A percentile compares a stretch with the other conserved stretches of the same genome.
phyloP scores from a whole-genome alignment of 2,329 filamentous ascomycete genomes.

The Aureobasidium sp. region DNA sequence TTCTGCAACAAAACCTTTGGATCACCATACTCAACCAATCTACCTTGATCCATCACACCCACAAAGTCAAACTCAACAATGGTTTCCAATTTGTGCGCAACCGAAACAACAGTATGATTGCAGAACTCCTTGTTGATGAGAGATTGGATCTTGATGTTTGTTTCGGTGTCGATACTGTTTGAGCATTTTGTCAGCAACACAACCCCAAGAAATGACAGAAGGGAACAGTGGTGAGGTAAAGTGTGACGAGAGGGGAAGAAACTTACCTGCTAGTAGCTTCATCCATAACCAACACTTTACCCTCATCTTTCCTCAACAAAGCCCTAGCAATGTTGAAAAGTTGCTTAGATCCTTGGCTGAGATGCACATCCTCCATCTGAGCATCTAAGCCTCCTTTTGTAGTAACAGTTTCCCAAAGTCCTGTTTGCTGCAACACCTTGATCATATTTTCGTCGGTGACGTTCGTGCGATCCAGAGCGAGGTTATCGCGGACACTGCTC shows the following conservation, averaged over 20 bases:
- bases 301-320: conserved; percentile 27
- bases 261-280: conserved; percentile 18
- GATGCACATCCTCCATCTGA: conserved; percentile 24
- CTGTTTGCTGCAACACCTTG: conserved; percentile 36
- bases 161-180: neutral
- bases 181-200: neutral
- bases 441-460: conserved; percentile 32
- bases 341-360: conserved; percentile 42
- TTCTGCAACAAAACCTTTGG: neutral
- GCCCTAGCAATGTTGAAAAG: conserved; percentile 42
- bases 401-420: conserved; percentile 25
- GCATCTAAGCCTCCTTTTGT: conserved; percentile 30
- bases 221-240: too few species aligned
- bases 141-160: neutral
- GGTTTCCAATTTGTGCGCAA: conserved; percentile 49
- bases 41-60: conserved; percentile 42
- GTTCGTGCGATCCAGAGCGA: conserved; percentile 32
- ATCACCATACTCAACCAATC: conserved; percentile 34
- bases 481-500: conserved; percentile 39
- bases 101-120: conserved; percentile 50
- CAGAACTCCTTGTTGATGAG: conserved; percentile 32
- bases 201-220: neutral
- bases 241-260: neutral
- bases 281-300: conserved; percentile 33
- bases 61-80: conserved; percentile 47